These are phyloP conservation scores for Erodium texanum DNA, from an alignment of 441 rosid genomes.

Conservation along the genomic window DNA sequence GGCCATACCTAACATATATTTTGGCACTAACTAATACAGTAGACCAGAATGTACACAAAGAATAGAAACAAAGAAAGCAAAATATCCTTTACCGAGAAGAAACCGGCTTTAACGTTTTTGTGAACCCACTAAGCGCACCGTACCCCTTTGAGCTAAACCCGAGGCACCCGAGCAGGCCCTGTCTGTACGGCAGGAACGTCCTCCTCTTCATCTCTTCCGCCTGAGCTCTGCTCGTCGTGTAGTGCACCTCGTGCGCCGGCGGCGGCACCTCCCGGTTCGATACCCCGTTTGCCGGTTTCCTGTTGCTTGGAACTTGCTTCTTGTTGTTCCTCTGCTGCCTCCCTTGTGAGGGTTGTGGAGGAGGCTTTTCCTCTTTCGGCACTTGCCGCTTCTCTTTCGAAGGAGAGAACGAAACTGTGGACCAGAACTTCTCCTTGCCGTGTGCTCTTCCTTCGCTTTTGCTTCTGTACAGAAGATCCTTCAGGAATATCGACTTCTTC, in stretches of 20 bases:
- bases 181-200: conserved; percentile 29
- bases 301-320: background rate
- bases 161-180: no score
- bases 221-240: conserved; percentile 29
- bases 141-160: no score
- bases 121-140: no score
- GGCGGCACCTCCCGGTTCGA: conserved; percentile 21
- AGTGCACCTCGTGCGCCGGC: conserved; percentile 6
- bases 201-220: conserved; percentile 30
- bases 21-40: no score
- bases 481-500: conserved; percentile 31
- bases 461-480: conserved; percentile 29
- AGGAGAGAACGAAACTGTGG: conserved; percentile 22
- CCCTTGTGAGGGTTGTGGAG: no score
- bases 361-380: conserved; percentile 10
- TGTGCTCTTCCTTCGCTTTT: conserved; percentile 34
- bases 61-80: no score
- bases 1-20: no score
- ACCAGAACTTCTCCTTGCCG: conserved; percentile 28
- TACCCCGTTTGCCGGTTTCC: conserved; percentile 15
- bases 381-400: conserved; percentile 21
- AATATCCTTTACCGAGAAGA: no score
- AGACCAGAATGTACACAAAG: no score
- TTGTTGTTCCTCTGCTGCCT: conserved; percentile 8
- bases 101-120: no score